Evolutionary conservation across 202 grass and related monocot species (phyloP).

Genomic region (Panicum hallii): DNA sequence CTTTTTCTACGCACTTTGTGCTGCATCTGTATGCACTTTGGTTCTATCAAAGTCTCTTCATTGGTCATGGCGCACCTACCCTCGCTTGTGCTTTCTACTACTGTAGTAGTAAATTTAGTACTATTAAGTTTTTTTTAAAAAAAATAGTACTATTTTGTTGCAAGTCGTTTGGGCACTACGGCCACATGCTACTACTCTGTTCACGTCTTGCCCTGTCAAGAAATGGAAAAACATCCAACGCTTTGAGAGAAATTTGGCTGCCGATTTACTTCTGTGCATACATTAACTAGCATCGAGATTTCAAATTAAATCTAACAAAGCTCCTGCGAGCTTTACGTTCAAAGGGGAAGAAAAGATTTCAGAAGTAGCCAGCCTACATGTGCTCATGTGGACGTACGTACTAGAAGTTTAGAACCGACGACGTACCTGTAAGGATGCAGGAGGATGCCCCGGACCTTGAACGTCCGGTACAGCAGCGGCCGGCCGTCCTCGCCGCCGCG

Average conservation of each 20-base stretch:
- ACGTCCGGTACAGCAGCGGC: constrained; percentile 39
- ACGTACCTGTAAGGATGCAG: constrained; percentile 28
- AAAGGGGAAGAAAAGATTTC: too few relatives aligned
- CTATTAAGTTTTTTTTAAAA: too few relatives aligned
- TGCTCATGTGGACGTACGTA: too few relatives aligned
- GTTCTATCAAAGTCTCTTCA: neutral
- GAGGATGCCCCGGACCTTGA: constrained; percentile 20
- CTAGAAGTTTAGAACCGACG: neutral
- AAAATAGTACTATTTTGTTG: neutral
- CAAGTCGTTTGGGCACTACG: too few relatives aligned
- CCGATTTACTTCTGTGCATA: neutral
- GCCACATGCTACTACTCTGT: neutral
- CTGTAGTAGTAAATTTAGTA: too few relatives aligned
- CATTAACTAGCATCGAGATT: neutral
- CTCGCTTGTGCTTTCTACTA: neutral
- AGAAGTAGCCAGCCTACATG: too few relatives aligned
- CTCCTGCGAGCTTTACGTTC: too few relatives aligned
- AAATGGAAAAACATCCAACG: neutral
- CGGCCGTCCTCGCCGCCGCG: neutral
- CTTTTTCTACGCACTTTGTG: neutral
- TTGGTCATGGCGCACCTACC: neutral
- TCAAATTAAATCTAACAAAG: too few relatives aligned
- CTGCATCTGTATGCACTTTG: neutral
- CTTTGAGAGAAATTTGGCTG: neutral
- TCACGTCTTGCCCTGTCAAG: neutral